Percentiles rank a stretch among this genome's conserved stretches.
phyloP scores from a whole-genome alignment of 2,329 filamentous ascomycete genomes.

The Leptographium lundbergii region DNA sequence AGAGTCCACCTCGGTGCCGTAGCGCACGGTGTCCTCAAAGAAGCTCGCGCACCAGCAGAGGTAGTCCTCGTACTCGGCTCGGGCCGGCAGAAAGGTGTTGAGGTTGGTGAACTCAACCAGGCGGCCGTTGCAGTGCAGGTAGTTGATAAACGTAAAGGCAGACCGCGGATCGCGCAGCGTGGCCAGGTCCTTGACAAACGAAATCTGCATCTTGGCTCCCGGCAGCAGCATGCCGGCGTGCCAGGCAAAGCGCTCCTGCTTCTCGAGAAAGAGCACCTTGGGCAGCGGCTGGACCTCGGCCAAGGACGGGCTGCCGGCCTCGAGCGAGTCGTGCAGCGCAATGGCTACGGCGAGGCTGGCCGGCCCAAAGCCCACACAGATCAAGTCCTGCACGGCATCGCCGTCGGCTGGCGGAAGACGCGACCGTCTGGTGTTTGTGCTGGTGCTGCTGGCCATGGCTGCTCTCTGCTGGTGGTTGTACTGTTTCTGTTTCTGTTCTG shows the following conservation, averaged over 20 bases:
- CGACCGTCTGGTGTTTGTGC: background rate
- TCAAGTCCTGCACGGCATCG: constrained; percentile 64
- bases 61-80: constrained; percentile 90
- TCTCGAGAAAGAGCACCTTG: constrained; percentile 78
- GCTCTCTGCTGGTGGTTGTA: background rate
- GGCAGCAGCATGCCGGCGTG: constrained; percentile 92
- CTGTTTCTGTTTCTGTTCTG: background rate
- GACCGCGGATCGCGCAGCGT: constrained; percentile 78
- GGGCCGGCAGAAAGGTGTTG: constrained; percentile 72
- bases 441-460: background rate
- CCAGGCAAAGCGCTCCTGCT: constrained; percentile 75
- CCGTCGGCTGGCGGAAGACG: constrained; percentile 13
- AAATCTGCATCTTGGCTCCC: constrained; percentile 94
- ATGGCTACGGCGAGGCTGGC: constrained; percentile 83
- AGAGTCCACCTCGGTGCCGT: constrained; percentile 64
- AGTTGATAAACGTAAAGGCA: constrained; percentile 92
- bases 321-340: constrained; percentile 70
- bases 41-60: constrained; percentile 80
- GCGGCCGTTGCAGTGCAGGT: constrained; percentile 69
- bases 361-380: constrained; percentile 88
- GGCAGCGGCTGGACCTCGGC: constrained; percentile 28
- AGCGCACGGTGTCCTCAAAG: constrained; percentile 62
- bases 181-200: constrained; percentile 91
- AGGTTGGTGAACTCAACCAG: constrained; percentile 86
- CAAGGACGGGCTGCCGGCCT: constrained; percentile 29